A percentile compares a stretch with the other conserved stretches of the same genome.
These are phyloP conservation scores for Limnanthes douglasii DNA, from an alignment of 345 rosid species.

Conservation along the genomic window DNA sequence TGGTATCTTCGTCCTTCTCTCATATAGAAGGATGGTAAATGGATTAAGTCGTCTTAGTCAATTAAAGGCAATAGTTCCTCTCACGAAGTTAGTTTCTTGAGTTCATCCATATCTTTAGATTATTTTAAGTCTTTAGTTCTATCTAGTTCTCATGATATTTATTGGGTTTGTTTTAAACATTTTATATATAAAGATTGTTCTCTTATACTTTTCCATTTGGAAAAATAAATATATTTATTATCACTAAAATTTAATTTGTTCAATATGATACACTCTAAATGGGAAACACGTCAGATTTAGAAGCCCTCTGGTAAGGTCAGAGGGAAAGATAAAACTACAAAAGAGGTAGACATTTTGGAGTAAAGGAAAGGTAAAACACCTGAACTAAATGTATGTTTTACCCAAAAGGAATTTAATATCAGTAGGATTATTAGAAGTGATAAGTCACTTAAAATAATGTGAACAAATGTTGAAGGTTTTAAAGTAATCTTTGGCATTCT, in stretches of 20 bases:
- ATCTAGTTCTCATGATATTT: too few species aligned
- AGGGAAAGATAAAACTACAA: too few species aligned
- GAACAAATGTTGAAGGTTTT: conserved; percentile 83
- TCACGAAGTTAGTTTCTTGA: conserved; percentile 26
- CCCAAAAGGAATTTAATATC: conserved; percentile 47
- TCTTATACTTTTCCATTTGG: too few species aligned
- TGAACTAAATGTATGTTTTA: conserved; percentile 32
- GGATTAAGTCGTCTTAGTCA: conserved; percentile 67
- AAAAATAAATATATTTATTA: too few species aligned
- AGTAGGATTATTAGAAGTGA: conserved; percentile 45
- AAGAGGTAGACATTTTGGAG: conserved; percentile 15
- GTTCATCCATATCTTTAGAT: conserved; percentile 4
- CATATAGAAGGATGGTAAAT: conserved; percentile 69
- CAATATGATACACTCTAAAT: conserved; percentile 68
- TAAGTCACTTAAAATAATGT: conserved; percentile 32
- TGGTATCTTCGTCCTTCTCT: conserved; percentile 90
- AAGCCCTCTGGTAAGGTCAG: too few species aligned
- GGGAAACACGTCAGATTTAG: conserved; percentile 60
- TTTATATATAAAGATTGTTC: too few species aligned
- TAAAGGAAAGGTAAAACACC: conserved; percentile 28
- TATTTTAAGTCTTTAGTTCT: too few species aligned
- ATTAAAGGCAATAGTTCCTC: conserved; percentile 19
- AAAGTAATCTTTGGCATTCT: conserved; percentile 77
- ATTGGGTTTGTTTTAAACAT: too few species aligned
- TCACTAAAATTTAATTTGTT: conserved; percentile 7